Conservation (phyloP, 169 alveolate genomes). For the Cryptosporidium meleagridis region DNA sequence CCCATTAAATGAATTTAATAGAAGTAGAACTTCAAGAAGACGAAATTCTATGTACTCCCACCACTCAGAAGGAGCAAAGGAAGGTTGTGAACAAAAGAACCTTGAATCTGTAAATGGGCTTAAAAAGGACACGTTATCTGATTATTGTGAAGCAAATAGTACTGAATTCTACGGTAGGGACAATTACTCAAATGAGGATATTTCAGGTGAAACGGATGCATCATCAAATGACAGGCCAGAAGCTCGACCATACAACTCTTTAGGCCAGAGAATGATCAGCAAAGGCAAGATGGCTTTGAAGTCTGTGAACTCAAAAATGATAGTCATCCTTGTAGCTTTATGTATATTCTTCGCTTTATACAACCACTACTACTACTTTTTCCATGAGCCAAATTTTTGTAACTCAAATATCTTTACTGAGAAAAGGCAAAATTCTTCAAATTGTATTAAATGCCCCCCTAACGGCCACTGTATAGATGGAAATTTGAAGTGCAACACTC, state of each 20-base stretch:
- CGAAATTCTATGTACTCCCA: slow-evolving; percentile 6
- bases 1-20: not conserved
- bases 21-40: slow-evolving; percentile 6
- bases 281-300: not conserved
- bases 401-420: not conserved
- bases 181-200: not conserved
- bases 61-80: not conserved
- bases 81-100: not conserved
- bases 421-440: not conserved
- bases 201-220: not conserved
- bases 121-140: not conserved
- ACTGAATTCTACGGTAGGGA: not conserved
- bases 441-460: slow-evolving; percentile 21
- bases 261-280: not conserved
- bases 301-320: not conserved
- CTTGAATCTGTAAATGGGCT: not conserved
- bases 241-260: not conserved
- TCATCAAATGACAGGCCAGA: not conserved
- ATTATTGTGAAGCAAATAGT: not conserved
- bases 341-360: not conserved
- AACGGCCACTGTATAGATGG: slow-evolving; percentile 52
- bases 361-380: slow-evolving; percentile 8
- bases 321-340: not conserved
- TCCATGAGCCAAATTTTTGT: slow-evolving; percentile 47
- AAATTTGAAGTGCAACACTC: slow-evolving; percentile 17